Base-by-base conservation (phyloP, 2,329 filamentous ascomycete species). In the Colletotrichum abscissum region DNA sequence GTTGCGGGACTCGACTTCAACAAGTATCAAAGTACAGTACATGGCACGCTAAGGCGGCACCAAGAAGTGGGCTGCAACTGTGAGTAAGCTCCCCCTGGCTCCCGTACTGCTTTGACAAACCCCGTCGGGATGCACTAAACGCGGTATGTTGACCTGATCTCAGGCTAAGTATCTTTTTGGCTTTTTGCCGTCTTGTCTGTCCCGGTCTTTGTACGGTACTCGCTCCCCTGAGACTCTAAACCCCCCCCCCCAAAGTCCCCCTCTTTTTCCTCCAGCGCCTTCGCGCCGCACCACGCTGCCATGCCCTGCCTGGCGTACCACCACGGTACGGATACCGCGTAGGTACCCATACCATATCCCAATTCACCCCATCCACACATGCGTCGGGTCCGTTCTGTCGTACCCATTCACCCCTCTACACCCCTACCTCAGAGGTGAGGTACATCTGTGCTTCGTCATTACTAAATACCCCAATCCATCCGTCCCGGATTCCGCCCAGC, bases 401-500 rank as follows among this genome's bases (percentile, higher is more conserved):
- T 66, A 72, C 54, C 72, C 68, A 63, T 72, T 62, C 59, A 56
- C 65, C 69, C 42, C 69, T 65, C 46, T 49, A 16, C 69, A 69
- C 65, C 73, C 73, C 74, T 74, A 73, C 67, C 67, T 73, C 58
- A 33, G 35, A 56, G 33, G 24, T 65, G 33, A 65, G 63, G 63
- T 57, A 65, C 71, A 71, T 66, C 71, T 71, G 71, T 73, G 67
- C 72, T 66, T 71, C 72, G 72, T 75, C 74, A 74, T 75, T 75
- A 75, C 74, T 75, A 75, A 75, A 62, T 75, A 71, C 72, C 74
- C 67, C 73, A 74, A 73, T 73, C 67, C 71, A 71, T 73, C 71
- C 71, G 71, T 73, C 60, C 71, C 71, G 71, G 56, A 73, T 71
- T 24, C 67, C 67, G 71, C 67, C 68, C 67, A 66, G 67, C 19